Evolutionary conservation across 2,329 filamentous ascomycete genomes (phyloP), one percentile per base, ranked within the genome.

Genomic region (Teratosphaeria nubilosa): DNA sequence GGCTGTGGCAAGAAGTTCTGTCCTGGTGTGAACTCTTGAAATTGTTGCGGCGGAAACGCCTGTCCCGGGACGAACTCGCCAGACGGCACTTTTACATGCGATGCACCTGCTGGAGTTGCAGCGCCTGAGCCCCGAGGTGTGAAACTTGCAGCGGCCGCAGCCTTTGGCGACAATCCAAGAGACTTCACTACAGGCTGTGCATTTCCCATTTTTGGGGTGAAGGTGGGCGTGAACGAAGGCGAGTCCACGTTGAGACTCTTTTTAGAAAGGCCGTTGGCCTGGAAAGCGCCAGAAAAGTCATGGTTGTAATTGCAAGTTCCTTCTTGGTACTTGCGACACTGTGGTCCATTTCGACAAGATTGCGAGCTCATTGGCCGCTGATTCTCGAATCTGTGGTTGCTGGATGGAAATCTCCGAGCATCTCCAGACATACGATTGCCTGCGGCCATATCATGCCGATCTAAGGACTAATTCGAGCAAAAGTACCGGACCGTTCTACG

Each of bases 191-290:
- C 74, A 25, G 75, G 73, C 51, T 80, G 73, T 55, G 71, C 71
- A 55, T 75, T 78, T 66, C 78, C 77, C 30, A 75, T 74, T 59
- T 74, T 76, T 13, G 79, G 71, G 59, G 78, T 75, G 53, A 99
- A 97, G 76, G 51, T 59, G 41, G 92, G 92, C 0, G 90, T 96
- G 72, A 99, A 99, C 53, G 92, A 90, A 13, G 94, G 92, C 9
- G 94, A 97, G 69, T 97, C 94, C 69, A 96, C 94, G 73, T 95
- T 99, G 65, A 99, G 63, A 30, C 87, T 80, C 73, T 91, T 94
- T 74, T 90, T 90, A 25, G 62, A 56, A 13, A 66, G 59, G n/a
- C 68, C 68, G 58, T 70, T 69, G 16, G 64, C 53, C 20, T 55
- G 53, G 22, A 25, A 25, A 45, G 55, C 45, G 64, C 55, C 51